Percentiles rank a stretch among this genome's conserved stretches.
Evolutionary conservation across 2,329 filamentous ascomycete genomes (phyloP).

Genomic region (Aspergillus unguis): DNA sequence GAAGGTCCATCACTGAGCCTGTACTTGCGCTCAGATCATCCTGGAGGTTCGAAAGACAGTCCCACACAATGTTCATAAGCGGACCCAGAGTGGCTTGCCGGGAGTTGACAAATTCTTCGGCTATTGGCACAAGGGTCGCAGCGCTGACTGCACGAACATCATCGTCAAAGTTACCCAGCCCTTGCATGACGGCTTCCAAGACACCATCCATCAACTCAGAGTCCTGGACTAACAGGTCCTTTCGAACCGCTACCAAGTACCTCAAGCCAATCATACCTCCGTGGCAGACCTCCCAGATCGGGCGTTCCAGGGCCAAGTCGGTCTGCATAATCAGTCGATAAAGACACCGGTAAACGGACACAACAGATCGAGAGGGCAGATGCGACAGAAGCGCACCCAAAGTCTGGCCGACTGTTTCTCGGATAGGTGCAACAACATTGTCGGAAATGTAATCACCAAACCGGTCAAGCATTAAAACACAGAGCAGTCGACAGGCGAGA

Average conservation of each 20-base stretch:
- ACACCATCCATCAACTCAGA: conserved; percentile 87
- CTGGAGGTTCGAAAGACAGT: conserved; percentile 92
- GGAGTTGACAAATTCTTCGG: conserved; percentile 86
- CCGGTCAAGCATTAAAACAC: conserved; percentile 93
- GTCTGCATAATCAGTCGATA: conserved; percentile 90
- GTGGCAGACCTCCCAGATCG: conserved; percentile 92
- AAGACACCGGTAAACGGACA: conserved; percentile 78
- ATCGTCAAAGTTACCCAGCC: conserved; percentile 84
- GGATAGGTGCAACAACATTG: conserved; percentile 91
- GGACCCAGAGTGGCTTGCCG: conserved; percentile 72
- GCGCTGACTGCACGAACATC: conserved; percentile 96
- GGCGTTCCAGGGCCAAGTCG: conserved; percentile 68
- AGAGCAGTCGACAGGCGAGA: conserved; percentile 88
- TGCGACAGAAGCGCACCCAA: conserved; percentile 85
- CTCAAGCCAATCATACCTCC: conserved; percentile 96
- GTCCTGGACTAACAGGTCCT: conserved; percentile 83
- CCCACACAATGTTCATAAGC: conserved; percentile 94
- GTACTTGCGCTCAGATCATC: conserved; percentile 97
- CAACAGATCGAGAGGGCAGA: conserved; percentile 72
- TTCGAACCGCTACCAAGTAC: conserved; percentile 92
- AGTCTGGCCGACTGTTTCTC: conserved; percentile 92
- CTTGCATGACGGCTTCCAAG: conserved; percentile 89
- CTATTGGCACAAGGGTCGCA: conserved; percentile 94
- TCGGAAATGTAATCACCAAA: conserved; percentile 98
- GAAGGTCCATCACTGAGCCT: conserved; percentile 95